These are phyloP conservation scores for Zasmidium citrigriseum DNA, from an alignment of 2,329 filamentous ascomycete genomes.

Conservation along the genomic window DNA sequence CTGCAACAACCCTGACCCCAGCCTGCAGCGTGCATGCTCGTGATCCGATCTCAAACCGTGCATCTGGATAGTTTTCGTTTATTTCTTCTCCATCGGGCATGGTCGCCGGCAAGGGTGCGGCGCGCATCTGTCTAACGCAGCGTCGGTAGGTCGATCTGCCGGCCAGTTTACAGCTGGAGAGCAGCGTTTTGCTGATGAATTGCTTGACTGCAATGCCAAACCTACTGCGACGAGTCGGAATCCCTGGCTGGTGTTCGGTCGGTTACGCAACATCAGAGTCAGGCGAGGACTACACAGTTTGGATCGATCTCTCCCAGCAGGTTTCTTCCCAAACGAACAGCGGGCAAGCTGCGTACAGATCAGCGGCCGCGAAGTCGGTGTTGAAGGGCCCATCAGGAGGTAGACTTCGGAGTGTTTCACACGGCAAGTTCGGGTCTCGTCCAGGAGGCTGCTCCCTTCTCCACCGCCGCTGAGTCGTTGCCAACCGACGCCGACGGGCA, in stretches of 20 bases:
- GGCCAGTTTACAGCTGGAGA: constrained; percentile 1
- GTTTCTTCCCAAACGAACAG: background rate
- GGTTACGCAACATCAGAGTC: constrained; percentile 2
- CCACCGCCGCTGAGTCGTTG: background rate
- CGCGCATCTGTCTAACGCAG: constrained; percentile 7
- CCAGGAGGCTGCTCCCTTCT: background rate
- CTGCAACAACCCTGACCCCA: background rate
- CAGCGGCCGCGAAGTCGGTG: background rate
- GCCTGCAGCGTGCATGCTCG: constrained; percentile 4
- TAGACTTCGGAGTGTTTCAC: background rate
- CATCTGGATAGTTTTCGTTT: constrained; percentile 5
- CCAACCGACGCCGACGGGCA: background rate
- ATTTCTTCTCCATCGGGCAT: background rate
- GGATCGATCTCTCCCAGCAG: background rate
- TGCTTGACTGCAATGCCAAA: background rate
- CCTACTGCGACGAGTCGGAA: background rate
- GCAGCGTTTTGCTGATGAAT: background rate
- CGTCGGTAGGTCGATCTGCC: constrained; percentile 9
- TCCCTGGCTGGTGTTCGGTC: background rate
- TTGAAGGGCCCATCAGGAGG: background rate
- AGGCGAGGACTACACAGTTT: background rate
- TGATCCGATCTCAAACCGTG: constrained; percentile 7
- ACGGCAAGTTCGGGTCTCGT: background rate
- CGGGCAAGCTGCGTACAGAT: background rate
- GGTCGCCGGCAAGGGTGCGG: constrained; percentile 4